Evolutionary conservation across 2,329 filamentous ascomycete genomes (phyloP), one percentile per base, ranked within the genome.

Genomic region (Pseudonectria foliicola): DNA sequence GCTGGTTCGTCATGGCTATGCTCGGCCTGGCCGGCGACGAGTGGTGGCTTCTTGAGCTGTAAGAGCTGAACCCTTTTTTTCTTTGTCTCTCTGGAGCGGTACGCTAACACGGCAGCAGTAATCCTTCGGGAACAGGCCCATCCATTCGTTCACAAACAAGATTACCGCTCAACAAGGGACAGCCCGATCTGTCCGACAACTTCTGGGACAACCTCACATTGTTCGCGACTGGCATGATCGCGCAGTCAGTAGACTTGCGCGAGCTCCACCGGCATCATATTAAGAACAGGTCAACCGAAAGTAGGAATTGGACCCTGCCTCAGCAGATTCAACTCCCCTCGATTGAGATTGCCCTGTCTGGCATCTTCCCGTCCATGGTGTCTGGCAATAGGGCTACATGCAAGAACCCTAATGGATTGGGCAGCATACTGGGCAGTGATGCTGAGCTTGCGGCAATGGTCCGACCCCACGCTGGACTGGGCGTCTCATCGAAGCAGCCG

Each of bases 1-100:
- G 73, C 34, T 95, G 86, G 85, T 76, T 80, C 43, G 63, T 93
- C 26, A 79, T 80, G 45, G 71, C 83, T 29, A 77, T 78, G 34
- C 71, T 87, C 55, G 80, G 81, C 54, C 68, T 84, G 52, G 70
- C 72, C 50, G 85, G 85, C 34, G 85, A 92, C 54, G 73, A 72
- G 42, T 94, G 85, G 85, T 89, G 82, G 78, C 64, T 89, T 40
- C 66, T 86, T 35, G 73, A 82, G 57, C 58, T 76, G 71, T 79
- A 63, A 62, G 72, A 66, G 21, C 37, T n/a, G n/a, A 32, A 11
- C 24, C 5, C 16, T 7, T 31, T 8, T 12, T n/a, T 13, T 13
- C 21, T 16, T 11, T n/a, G n/a, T n/a, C 16, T 14, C 13, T 12
- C n/a, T 27, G 23, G 10, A 18, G 13, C 28, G 26, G 25, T 12